Evolutionary conservation across 495 filamentous ascomycete species (phyloP).

Genomic region (Penicillium daleae): DNA sequence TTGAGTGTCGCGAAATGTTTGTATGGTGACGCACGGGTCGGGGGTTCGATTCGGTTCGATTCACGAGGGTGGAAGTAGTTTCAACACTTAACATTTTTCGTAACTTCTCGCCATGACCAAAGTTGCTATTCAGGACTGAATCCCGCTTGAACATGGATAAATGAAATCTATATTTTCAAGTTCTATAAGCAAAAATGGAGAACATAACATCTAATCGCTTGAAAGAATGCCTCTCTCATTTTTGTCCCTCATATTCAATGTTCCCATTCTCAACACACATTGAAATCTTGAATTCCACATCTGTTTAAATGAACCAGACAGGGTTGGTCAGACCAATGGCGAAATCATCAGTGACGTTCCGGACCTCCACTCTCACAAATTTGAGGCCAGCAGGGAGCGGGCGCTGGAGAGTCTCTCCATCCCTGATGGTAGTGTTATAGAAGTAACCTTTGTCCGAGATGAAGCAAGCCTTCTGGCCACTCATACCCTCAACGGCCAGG

Average conservation of each 20-base stretch:
- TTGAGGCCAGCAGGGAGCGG: neutral
- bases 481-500: neutral
- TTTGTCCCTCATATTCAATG: neutral
- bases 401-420: neutral
- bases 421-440: constrained; percentile 1
- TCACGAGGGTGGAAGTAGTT: no score
- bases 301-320: neutral
- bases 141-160: no score
- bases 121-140: no score
- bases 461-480: constrained; percentile 4
- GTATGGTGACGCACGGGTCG: no score
- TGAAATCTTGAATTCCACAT: neutral
- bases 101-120: neutral
- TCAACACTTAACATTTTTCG: no score
- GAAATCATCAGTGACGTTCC: neutral
- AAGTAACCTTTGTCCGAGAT: constrained; percentile 4
- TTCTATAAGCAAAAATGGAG: neutral
- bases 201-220: neutral
- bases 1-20: no score
- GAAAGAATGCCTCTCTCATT: neutral
- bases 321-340: constrained; percentile 1
- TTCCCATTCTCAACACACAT: neutral
- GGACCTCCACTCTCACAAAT: constrained; percentile 1
- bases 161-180: neutral
- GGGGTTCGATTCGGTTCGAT: no score